Base-by-base conservation (phyloP, 2,329 filamentous ascomycete genomes). In the Fusarium piperis region DNA sequence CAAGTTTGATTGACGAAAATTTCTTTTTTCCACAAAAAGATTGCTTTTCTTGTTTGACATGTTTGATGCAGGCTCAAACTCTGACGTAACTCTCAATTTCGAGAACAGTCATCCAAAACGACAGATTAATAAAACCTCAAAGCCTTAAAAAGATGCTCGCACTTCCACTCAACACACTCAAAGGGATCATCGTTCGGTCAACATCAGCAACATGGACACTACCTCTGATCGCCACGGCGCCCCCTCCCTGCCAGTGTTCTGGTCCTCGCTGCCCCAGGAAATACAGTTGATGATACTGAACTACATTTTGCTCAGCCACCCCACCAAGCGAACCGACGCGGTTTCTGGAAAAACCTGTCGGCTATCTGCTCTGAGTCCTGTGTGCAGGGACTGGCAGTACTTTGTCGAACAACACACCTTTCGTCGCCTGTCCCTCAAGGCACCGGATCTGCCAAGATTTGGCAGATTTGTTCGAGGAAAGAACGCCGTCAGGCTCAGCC, bases 331-430 rank as follows among this genome's bases (percentile, higher is more conserved):
- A 28, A 26, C 15, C 11, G 10, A 28, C 5, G 15, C 23, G 3
- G 23, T 5, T 10, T 6, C 39, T 26, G 20, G 1, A 26, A 2
- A 44, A 8, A 28, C 26, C 11, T 48, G 3, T 8, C 16, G 16
- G 12, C 6, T 30, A 28, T 28, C 44, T 18, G 26, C 16, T 48
- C 16, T 48, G 26, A 30, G 44, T n/a, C 36, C 15, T 10, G 53
- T 68, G 12, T 65, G 48, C 36, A 33, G 13, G 16, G 62, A 52
- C 10, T 68, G 58, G 62, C 53, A 65, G 32, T 18, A 9, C 32
- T 59, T 59, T 12, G 55, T 68, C 46, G 65, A 68, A 46, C 28
- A 28, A 4, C 18, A 28, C 10, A 68, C 52, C 12, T 68, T 68
- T 62, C 65, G 51, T 16, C 46, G 52, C 12, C 62, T 68, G 10